Base-by-base conservation (phyloP, 805 yeast genomes). In the Hanseniaspora lachancei region DNA sequence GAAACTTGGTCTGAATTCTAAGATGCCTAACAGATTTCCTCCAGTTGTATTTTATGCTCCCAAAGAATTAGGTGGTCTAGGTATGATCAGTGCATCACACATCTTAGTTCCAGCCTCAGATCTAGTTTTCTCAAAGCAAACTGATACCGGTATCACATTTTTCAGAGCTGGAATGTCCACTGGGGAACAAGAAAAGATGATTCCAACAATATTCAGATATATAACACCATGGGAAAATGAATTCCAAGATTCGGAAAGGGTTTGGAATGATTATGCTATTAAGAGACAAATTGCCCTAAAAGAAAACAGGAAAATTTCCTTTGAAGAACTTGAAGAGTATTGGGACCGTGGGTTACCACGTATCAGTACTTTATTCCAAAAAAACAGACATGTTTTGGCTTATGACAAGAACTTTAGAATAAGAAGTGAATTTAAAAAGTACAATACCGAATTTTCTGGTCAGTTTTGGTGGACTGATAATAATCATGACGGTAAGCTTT, bases 21-120 rank as follows among this genome's bases (percentile, higher is more conserved):
- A 93, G 69, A 93, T 93, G 99, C 99, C 99, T 0, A 82, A 96
- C 0, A 75, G 99, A 56, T 93, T 93, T 70, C 99, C 99, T 3
- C 99, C 98, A 0, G 97, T 97, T 3, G 98, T 93, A 0, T 93
- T 93, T 64, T 93, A 93, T 66, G 89, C 98, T 0, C 98, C 98
- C 0, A 91, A 89, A 62, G 99, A 93, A 66, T 71, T 93, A 3
- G 98, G 99, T 51, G 99, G 99, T 46, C 72, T 93, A 46, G 99
- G 98, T 27, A 93, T 93, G 98, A 72, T 93, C 27, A 86, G 96
- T 74, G 97, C 97, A 0, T 87, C 96, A 15, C 98, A 93, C 66
- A 87, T 93, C 50, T 73, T 93, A 59, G 93, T 93, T 60, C 98
- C 98, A 0, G 85, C 95, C 0, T 83, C 95, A 6, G 98, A 93